A percentile compares a stretch with the other conserved stretches of the same genome.
Evolutionary conservation across 225 moss, liverwort and hornwort genomes (phyloP).

Genomic region (Marchantia polymorpha): DNA sequence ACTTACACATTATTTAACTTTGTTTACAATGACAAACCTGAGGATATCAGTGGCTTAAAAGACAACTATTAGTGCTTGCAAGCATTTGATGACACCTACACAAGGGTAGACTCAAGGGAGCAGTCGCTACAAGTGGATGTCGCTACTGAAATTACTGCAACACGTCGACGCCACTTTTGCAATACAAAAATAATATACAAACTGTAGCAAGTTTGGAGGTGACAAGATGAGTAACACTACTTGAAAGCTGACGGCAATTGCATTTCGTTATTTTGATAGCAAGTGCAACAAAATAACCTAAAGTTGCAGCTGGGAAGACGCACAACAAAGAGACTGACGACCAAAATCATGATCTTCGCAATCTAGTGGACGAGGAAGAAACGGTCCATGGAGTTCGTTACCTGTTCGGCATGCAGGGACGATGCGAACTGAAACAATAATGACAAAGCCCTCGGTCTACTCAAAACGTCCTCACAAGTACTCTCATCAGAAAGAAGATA

Average conservation of each 20-base stretch:
- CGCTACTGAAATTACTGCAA: not conserved
- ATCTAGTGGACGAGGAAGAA: not conserved
- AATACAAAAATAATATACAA: too few relatives aligned
- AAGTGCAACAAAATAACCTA: not conserved
- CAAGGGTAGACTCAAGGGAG: not conserved
- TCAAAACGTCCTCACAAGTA: slow-evolving; percentile 79
- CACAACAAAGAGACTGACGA: not conserved
- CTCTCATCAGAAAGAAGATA: slow-evolving; percentile 78
- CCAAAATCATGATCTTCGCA: not conserved
- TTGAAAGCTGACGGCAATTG: not conserved
- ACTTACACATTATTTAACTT: too few relatives aligned
- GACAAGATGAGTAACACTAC: not conserved
- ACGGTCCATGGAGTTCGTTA: not conserved
- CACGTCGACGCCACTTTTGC: too few relatives aligned
- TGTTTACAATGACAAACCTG: not conserved
- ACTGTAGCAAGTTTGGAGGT: not conserved
- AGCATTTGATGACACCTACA: not conserved
- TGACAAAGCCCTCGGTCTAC: slow-evolving; percentile 94
- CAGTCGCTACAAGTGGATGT: not conserved
- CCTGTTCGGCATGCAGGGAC: slow-evolving; percentile 61
- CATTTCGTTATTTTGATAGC: too few relatives aligned
- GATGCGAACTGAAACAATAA: slow-evolving; percentile 90
- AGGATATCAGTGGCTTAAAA: not conserved
- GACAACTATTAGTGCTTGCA: not conserved
- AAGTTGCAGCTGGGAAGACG: not conserved